Evolutionary conservation across 176 grass and related monocot species (phyloP), one percentile per base, ranked within the genome.

Genomic region (Carex scoparia): DNA sequence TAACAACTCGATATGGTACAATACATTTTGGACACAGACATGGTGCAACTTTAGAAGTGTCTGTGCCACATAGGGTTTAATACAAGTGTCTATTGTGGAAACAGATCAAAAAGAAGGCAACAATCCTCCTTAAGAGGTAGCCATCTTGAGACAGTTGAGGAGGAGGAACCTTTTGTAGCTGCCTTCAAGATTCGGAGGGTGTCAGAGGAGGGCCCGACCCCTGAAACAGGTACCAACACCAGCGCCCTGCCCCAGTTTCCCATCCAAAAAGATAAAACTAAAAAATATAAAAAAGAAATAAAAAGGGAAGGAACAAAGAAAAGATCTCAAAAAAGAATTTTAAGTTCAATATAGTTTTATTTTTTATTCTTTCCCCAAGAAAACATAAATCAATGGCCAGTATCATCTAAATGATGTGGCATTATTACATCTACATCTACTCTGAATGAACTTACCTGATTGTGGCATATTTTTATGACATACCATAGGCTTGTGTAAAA

Each of bases 111-210:
- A 84, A 93, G 84, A 86, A 90, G 85, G 84, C 87, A 91, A 32
- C 81, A 89, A 61, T 94, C 92, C 67, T 98, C 91, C 77, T 87
- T 86, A 86, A 78, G 65, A 87, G 79, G 79, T 13, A 91, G 88
- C 38, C 91, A 83, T 79, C 95, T 98, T 86, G 92, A 91, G 88
- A 88, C 92, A 72, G 92, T 98, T 67, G 80, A 93, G 70, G 95
- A 98, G 74, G 95, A 98, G 74, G 95, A 98, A 30, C 84, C 92
- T 64, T 70, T 92, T 79, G 32, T 82, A 59, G 94, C 87, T 46
- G 68, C 70, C 18, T 94, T 90, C 70, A 93, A 98, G 86, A 88
- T 94, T 55, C 90, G 87, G 85, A 91, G 84, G 60, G 74, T 97
- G 80, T 94, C 90, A 58, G 84, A 94, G 46, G 18, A 75, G 77